A percentile compares a stretch with the other conserved stretches of the same genome.
These are phyloP conservation scores for Sporothrix pallida DNA, from an alignment of 2,329 filamentous ascomycete species.

Conservation along the genomic window DNA sequence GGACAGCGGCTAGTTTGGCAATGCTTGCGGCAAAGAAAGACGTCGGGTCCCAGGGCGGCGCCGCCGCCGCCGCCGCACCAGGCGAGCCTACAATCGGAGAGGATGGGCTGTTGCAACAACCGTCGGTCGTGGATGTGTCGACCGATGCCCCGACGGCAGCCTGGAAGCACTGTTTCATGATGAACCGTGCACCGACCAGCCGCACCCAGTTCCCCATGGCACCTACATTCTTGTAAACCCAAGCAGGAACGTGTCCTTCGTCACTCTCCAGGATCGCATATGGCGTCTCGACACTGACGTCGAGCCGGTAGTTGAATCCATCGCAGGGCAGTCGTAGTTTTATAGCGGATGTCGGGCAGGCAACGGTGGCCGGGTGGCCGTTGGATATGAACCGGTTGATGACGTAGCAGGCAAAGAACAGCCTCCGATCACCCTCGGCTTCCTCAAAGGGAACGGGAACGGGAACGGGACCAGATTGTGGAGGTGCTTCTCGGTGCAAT, in stretches of 20 bases:
- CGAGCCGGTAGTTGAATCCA: neutral
- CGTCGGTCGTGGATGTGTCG: neutral
- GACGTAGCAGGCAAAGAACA: constrained; percentile 11
- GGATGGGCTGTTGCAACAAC: neutral
- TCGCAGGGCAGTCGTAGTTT: neutral
- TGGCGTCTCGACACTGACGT: neutral
- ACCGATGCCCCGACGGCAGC: neutral
- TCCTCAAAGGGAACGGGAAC: too few species aligned
- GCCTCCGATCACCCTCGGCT: neutral
- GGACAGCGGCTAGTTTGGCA: neutral
- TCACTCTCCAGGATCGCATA: neutral
- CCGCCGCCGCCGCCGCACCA: too few species aligned
- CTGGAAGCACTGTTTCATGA: neutral
- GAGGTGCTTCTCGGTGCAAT: neutral
- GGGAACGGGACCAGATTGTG: neutral
- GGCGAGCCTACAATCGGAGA: neutral
- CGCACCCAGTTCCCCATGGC: neutral
- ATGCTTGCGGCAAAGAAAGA: neutral
- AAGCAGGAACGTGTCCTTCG: neutral
- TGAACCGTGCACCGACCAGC: neutral
- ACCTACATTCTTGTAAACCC: neutral
- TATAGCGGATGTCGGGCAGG: neutral
- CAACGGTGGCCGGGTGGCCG: neutral
- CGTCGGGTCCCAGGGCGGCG: neutral
- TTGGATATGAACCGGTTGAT: neutral